A percentile compares a stretch with the other conserved stretches of the same genome.
Evolutionary conservation across 345 rosid species (phyloP).

Genomic region (Diplotaxis tenuifolia): DNA sequence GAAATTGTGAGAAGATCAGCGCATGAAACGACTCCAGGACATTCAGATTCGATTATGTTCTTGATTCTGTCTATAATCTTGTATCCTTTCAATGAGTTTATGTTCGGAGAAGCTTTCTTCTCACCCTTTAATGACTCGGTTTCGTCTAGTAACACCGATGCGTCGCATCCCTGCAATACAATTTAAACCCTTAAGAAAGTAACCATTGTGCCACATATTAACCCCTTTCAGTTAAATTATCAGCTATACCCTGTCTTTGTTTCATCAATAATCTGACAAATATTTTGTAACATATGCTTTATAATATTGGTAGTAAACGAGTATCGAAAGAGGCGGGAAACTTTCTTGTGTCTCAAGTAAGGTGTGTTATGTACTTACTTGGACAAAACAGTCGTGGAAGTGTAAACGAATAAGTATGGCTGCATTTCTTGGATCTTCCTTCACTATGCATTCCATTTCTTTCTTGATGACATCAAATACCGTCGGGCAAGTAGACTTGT

Average conservation of each 20-base stretch:
- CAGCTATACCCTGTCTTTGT: neutral
- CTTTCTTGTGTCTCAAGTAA: conserved; percentile 16
- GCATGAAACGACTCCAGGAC: conserved; percentile 89
- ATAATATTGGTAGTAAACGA: neutral
- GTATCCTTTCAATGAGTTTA: conserved; percentile 63
- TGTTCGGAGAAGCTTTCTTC: conserved; percentile 60
- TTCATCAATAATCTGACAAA: neutral
- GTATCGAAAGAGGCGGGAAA: neutral
- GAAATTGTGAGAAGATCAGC: conserved; percentile 89
- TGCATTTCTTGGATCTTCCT: conserved; percentile 81
- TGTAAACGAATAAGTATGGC: conserved; percentile 69
- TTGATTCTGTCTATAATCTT: conserved; percentile 70
- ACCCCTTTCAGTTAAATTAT: neutral
- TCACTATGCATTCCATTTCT: conserved; percentile 90
- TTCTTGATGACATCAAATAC: conserved; percentile 64
- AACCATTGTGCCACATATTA: neutral
- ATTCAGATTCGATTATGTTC: conserved; percentile 85
- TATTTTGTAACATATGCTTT: neutral
- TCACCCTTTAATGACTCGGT: conserved; percentile 67
- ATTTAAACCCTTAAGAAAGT: neutral
- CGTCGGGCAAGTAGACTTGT: conserved; percentile 63
- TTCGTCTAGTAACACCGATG: conserved; percentile 80
- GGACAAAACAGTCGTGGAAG: conserved; percentile 91
- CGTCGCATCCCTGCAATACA: conserved; percentile 79
- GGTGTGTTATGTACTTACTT: conserved; percentile 42